A percentile compares a stretch with the other conserved stretches of the same genome.
phyloP scores from a whole-genome alignment of 2,329 filamentous ascomycete species.

The Trichophyton schoenleinii region DNA sequence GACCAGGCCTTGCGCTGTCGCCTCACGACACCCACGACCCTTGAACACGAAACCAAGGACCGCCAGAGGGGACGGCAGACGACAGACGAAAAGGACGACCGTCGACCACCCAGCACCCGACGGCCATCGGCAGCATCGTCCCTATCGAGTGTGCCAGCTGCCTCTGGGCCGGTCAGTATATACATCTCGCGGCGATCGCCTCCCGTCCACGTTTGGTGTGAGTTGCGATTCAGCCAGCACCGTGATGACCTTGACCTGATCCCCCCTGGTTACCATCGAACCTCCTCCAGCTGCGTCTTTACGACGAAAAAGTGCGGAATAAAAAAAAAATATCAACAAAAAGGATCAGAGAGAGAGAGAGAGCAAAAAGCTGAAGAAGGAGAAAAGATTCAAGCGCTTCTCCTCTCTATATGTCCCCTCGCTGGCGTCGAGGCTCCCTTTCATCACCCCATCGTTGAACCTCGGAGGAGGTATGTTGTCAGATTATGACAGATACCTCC shows the following conservation, averaged over 20 bases:
- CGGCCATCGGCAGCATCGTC: neutral
- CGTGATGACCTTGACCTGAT: neutral
- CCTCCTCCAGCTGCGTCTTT: neutral
- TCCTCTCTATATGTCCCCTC: neutral
- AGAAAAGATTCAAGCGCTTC: neutral
- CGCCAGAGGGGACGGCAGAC: neutral
- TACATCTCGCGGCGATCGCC: neutral
- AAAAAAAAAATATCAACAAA: neutral
- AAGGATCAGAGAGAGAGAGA: neutral
- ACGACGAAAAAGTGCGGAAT: neutral
- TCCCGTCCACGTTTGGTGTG: neutral
- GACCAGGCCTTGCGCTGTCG: neutral
- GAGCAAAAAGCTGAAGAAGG: neutral
- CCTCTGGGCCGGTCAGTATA: constrained; percentile 11
- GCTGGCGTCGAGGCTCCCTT: constrained; percentile 11
- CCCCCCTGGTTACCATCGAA: neutral
- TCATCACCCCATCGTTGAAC: constrained; percentile 9
- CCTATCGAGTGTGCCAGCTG: neutral
- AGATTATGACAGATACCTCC: constrained; percentile 44
- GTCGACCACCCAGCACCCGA: neutral
- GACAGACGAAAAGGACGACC: neutral
- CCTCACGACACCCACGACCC: constrained; percentile 7
- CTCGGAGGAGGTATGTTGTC: constrained; percentile 37
- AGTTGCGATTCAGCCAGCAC: neutral
- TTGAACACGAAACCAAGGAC: neutral